Evolutionary conservation across 2,329 filamentous ascomycete species (phyloP), one percentile per base, ranked within the genome.

Genomic region (Penicillium sp.): DNA sequence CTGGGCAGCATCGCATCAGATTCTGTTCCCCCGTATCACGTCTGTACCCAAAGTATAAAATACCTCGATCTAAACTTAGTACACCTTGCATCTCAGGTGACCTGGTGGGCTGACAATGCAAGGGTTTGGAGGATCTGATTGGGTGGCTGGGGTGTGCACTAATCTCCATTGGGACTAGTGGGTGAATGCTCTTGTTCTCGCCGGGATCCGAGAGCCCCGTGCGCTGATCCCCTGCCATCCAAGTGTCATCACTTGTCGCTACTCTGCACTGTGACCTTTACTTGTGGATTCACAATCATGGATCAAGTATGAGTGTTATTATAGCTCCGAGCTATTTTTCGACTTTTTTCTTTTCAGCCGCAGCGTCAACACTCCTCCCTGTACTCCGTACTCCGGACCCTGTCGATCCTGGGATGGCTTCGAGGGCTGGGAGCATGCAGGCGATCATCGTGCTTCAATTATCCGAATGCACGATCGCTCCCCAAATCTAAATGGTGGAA

Each of bases 241-340:
- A 27, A 34, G 46, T 40, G 35, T 37, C 39, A 44, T 41, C 34
- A 48, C 46, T 17, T 29, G 27, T 34, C 39, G 51, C 49, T 42
- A 55, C 54, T 53, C 55, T 60, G 56, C 58, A 56, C 51, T 61
- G 58, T 54, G 27, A 61, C 58, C 56, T 44, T 44, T 14, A 16
- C n/a, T n/a, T n/a, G n/a, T n/a, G n/a, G n/a, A n/a, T n/a, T n/a
- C n/a, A n/a, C n/a, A n/a, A n/a, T n/a, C n/a, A n/a, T n/a, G n/a
- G n/a, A n/a, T n/a, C n/a, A n/a, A n/a, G n/a, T n/a, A n/a, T n/a
- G n/a, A n/a, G n/a, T 42, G 18, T 37, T 35, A 41, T 42, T 35
- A 29, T 28, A 28, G 29, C 36, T 28, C 28, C 31, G 22, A 16
- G 35, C n/a, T n/a, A n/a, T n/a, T n/a, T n/a, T n/a, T n/a, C n/a